Evolutionary conservation across 441 rosid genomes (phyloP), one percentile per base, ranked within the genome.

Genomic region (Erodium moschatum): DNA sequence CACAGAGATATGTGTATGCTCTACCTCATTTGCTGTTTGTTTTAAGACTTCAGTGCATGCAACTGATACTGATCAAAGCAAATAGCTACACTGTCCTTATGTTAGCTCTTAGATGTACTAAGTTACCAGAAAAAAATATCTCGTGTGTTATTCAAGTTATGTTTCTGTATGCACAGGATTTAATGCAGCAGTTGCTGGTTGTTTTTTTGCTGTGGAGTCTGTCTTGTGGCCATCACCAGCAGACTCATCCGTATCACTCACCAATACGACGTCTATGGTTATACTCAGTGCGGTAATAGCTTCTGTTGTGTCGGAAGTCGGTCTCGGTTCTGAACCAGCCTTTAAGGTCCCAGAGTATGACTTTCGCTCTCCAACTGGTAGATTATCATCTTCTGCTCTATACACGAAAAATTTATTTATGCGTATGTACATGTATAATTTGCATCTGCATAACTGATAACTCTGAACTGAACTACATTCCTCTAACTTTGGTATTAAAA

Each of bases 111-210:
- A 44, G 50, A 2, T 4, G 12, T 1, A 13, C n/a, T n/a, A n/a
- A 50, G 19, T 50, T 4, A 50, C 58, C 58, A 50, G 58, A 29
- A 50, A 13, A 50, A 50, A 7, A n/a, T 50, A 4, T 13, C 18
- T 15, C 13, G 8, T 4, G 18, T 50, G 16, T 50, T n/a, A 50
- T 50, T 13, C 7, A 50, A n/a, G 31, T 56, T 20, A 58, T 24
- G 60, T 35, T 60, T 67, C 50, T 58, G 63, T 33, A 20, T 56
- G 70, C 61, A 16, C 77, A 92, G 97, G 98, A 63, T 93, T 93
- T 82, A 93, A 93, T 74, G 95, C 98, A 61, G 97, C 98, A 42
- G 98, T 93, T 75, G 96, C 95, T 68, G 96, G 97, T 67, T 93
- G 97, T 67, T 93, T 90, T 80, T 93, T 90, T 10, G 96, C 96